phyloP scores from a whole-genome alignment of 1,284 basidiomycete genomes.

The Rhizoctonia solani region DNA sequence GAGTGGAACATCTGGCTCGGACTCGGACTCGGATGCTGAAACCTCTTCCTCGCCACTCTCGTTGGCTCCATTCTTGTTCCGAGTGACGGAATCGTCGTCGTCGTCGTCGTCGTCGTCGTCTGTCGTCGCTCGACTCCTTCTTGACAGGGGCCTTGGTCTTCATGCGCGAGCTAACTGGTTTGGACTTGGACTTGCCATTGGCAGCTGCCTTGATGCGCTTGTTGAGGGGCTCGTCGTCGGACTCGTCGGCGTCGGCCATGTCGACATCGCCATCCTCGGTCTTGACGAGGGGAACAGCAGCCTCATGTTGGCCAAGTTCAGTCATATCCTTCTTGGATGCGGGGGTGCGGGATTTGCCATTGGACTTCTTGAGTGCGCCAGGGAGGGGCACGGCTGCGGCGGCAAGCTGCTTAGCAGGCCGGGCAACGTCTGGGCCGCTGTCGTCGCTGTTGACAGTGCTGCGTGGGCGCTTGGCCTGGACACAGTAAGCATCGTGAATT shows the following conservation, averaged over 20 bases:
- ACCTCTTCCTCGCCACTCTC: conserved; percentile 43
- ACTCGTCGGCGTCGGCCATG: conserved; percentile 14
- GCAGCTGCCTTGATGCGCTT: conserved; percentile 39
- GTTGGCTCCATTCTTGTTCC: conserved; percentile 40
- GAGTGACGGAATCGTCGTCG: conserved; percentile 33
- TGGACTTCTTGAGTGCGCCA: conserved; percentile 47
- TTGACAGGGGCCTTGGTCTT: neutral
- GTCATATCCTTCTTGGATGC: conserved; percentile 54
- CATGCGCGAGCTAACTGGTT: conserved; percentile 5
- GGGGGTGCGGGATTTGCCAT: conserved; percentile 62
- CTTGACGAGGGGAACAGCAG: conserved; percentile 38
- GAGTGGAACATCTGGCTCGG: conserved; percentile 46
- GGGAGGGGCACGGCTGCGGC: conserved; percentile 52
- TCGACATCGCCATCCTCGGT: conserved; percentile 33
- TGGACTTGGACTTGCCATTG: conserved; percentile 47
- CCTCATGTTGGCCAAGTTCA: conserved; percentile 30
- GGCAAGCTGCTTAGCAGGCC: conserved; percentile 59
- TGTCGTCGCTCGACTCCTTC: conserved; percentile 26
- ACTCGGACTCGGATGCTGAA: conserved; percentile 36
- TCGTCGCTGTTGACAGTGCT: conserved; percentile 12
- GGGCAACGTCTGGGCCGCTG: conserved; percentile 46
- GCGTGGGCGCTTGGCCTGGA: conserved; percentile 26
- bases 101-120: conserved; percentile 34
- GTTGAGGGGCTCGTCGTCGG: conserved; percentile 15
- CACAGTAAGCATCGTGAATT: conserved; percentile 6